A percentile compares a stretch with the other conserved stretches of the same genome.
Conservation (phyloP, 192 early-diverging fungal genomes). For the Coemansia furcata region DNA sequence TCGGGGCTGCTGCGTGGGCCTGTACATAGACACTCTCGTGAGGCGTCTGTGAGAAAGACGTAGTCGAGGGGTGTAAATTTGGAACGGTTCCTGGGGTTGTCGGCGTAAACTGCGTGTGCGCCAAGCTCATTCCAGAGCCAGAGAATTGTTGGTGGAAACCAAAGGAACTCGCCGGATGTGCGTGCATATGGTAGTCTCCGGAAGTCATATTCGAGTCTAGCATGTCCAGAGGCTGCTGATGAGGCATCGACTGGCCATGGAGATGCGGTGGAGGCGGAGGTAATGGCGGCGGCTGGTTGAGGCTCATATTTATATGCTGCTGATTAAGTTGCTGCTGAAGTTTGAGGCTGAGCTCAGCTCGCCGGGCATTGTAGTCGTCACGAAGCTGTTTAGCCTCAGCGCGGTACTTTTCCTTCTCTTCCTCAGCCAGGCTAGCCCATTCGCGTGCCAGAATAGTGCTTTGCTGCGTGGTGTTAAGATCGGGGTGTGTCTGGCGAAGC, state of each 20-base stretch:
- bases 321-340: slow-evolving; percentile 53
- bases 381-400: slow-evolving; percentile 60
- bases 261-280: slow-evolving; percentile 1
- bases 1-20: not conserved
- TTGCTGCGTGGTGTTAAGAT: slow-evolving; percentile 60
- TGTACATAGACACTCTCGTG: slow-evolving; percentile 9
- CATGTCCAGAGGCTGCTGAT: slow-evolving; percentile 22
- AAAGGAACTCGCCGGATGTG: slow-evolving; percentile 12
- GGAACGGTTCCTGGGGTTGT: not conserved
- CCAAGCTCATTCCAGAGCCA: slow-evolving; percentile 10
- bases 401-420: slow-evolving; percentile 57
- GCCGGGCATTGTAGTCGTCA: slow-evolving; percentile 57
- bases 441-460: slow-evolving; percentile 68
- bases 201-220: slow-evolving; percentile 9
- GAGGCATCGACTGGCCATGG: slow-evolving; percentile 11
- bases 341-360: slow-evolving; percentile 59
- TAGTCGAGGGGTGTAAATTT: slow-evolving; percentile 3
- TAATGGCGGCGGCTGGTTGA: slow-evolving; percentile 20
- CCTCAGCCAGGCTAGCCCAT: slow-evolving; percentile 59
- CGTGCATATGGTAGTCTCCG: slow-evolving; percentile 14
- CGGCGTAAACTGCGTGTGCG: slow-evolving; percentile 21
- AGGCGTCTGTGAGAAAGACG: slow-evolving; percentile 1
- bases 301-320: slow-evolving; percentile 47
- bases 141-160: slow-evolving; percentile 30
- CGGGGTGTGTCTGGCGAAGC: slow-evolving; percentile 58